Evolutionary conservation across 192 early-diverging fungal genomes (phyloP), one percentile per base, ranked within the genome.

Genomic region (Coemansia aciculifera): DNA sequence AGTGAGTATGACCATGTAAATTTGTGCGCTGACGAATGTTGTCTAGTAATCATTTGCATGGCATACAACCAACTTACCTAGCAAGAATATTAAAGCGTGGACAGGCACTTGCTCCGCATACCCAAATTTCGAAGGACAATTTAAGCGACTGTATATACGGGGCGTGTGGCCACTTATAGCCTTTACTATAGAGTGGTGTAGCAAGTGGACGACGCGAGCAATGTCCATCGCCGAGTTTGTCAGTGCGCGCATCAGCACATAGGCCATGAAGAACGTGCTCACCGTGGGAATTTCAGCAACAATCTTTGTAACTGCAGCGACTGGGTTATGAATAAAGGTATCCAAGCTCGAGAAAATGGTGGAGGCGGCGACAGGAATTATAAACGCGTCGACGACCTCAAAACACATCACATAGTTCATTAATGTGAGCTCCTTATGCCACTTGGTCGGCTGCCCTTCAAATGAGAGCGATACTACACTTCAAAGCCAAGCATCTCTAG

Each of bases 241-340:
- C n/a, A 69, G 59, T 5, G 59, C 60, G 23, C 44, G 48, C 59
- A 69, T 48, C 29, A 69, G 51, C 34, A 69, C 67, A 31, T 69
- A 69, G 12, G 67, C 40, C 54, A 68, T 68, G 19, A 68, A 68
- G 39, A 68, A 68, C 24, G 59, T 61, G 40, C 59, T 68, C 13
- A 68, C 66, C 10, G 57, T 59, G 5, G 66, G 66, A 9, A 68
- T 61, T 23, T 68, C 44, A 0, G 32, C 19, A 15, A 61, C 34
- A 5, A 68, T 68, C 27, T 39, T 61, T n/a, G 23, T 39, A 15
- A 27, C 66, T 1, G 56, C 39, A 9, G 37, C 56, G 66, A 60
- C 34, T 13, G 66, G 66, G 23, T 68, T 37, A 8, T 13, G 37
- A 23, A 68, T 59, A 27, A 68, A 68, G 34, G 57, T 60, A 6